Evolutionary conservation across 805 yeast species (phyloP).

Genomic region (Spathaspora sp.): DNA sequence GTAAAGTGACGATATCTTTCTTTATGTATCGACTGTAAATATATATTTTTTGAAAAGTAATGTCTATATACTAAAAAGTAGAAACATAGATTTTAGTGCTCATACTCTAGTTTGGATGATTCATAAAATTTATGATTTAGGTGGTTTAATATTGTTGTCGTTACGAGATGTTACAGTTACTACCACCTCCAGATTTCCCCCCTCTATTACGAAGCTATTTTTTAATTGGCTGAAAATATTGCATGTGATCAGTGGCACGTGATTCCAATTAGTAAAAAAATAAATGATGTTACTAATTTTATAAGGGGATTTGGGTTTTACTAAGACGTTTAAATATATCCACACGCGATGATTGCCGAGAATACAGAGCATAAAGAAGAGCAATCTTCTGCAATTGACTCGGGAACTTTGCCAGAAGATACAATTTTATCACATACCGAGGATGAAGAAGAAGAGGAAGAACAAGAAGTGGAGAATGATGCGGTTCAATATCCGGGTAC

Average conservation of each 20-base stretch:
- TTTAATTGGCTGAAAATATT: background rate
- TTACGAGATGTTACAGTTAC: too few relatives aligned
- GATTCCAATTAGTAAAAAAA: background rate
- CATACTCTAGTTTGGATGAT: too few relatives aligned
- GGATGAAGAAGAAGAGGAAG: conserved; percentile 17
- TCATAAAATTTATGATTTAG: too few relatives aligned
- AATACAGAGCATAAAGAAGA: background rate
- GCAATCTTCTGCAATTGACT: background rate
- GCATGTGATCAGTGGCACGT: background rate
- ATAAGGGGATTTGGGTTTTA: background rate
- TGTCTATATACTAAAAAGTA: too few relatives aligned
- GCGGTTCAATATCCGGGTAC: conserved; percentile 44
- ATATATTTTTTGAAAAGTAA: background rate
- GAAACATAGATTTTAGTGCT: too few relatives aligned
- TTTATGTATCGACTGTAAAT: background rate
- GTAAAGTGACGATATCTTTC: background rate
- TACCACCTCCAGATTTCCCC: background rate
- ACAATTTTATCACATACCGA: conserved; percentile 8
- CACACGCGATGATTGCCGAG: background rate
- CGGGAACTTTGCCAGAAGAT: background rate
- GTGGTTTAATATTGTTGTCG: too few relatives aligned
- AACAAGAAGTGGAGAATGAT: conserved; percentile 23
- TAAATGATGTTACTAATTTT: too few relatives aligned
- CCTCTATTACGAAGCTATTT: background rate
- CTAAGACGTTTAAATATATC: background rate